Base-by-base conservation (phyloP, 345 rosid genomes). In the Sonneratia caseolaris region DNA sequence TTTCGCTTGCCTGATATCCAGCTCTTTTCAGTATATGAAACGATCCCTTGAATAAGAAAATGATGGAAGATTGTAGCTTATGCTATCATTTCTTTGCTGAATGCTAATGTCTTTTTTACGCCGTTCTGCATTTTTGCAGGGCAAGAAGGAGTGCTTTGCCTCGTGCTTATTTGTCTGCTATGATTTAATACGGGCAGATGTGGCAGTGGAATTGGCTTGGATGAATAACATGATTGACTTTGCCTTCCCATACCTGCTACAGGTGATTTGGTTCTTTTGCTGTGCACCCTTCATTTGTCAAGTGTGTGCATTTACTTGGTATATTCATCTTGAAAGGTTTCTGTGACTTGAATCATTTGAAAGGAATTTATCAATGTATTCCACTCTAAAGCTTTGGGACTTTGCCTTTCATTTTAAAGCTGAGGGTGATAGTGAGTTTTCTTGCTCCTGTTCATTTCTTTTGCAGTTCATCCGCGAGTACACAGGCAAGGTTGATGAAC, bases 401-500 rank as follows among this genome's bases (percentile, higher is more conserved):
- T 57, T 21, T 6, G 64, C 21, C 14, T n/a, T 32, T 8, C 38
- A 62, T 35, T 12, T 32, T n/a, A 57, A 22, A 22, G 66, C 18
- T 47, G 71, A 55, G 47, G 14, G 13, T 22, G 53, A 57, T 57
- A 64, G 19, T 37, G 21, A 55, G 66, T 36, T 57, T 19, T 70
- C 66, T 62, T 24, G 27, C 66, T 2, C 27, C 37, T 13, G 7
- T 62, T 27, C 6, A 18, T 42, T 4, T 22, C 49, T 32, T 45
- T 16, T 3, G 32, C 79, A 92, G 96, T 90, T 90, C 64, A 86
- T 88, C 78, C 91, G 96, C 38, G 98, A 92, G 73, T 90, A 90
- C 80, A 75, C 91, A 0, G 91, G 95, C 67, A 92, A 90, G 78
- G 94, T 90, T 71, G 96, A 92, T 74, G 98, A 92, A 75, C 85